Conservation (phyloP, 2,329 filamentous ascomycete species). For the Anthostomella pinea region DNA sequence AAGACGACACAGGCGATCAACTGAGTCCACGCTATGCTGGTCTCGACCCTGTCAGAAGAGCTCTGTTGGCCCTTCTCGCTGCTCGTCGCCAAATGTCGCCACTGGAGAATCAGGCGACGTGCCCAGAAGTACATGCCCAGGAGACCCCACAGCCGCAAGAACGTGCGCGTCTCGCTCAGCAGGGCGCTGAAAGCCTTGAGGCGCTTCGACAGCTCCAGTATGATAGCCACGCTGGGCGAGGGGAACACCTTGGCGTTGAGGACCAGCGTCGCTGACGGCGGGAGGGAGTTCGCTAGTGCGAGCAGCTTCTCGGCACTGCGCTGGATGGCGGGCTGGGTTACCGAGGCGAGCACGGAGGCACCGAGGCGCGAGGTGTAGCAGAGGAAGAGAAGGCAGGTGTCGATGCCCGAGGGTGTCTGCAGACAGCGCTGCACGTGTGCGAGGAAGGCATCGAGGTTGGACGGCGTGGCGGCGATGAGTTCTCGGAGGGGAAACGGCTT, state of each 20-base stretch:
- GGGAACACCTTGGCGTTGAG: slow-evolving; percentile 37
- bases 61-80: slow-evolving; percentile 28
- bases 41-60: slow-evolving; percentile 41
- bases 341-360: slow-evolving; percentile 47
- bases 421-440: slow-evolving; percentile 60
- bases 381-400: slow-evolving; percentile 65
- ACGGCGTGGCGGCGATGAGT: slow-evolving; percentile 36
- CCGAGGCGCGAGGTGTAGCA: slow-evolving; percentile 64
- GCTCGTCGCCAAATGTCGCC: slow-evolving; percentile 29
- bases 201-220: slow-evolving; percentile 48
- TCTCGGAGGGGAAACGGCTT: slow-evolving; percentile 25
- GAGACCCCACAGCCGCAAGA: slow-evolving; percentile 73
- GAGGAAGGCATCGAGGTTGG: slow-evolving; percentile 51
- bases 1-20: slow-evolving; percentile 66
- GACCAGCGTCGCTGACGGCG: slow-evolving; percentile 46
- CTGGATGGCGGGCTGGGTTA: slow-evolving; percentile 57
- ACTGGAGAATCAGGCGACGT: slow-evolving; percentile 43
- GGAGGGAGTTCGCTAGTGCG: slow-evolving; percentile 50
- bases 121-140: slow-evolving; percentile 71
- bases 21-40: slow-evolving; percentile 62
- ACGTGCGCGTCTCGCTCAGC: slow-evolving; percentile 68
- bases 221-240: slow-evolving; percentile 38
- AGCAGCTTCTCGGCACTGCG: slow-evolving; percentile 50
- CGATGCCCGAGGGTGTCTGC: slow-evolving; percentile 65
- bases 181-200: slow-evolving; percentile 62